Conservation (phyloP, 2,329 filamentous ascomycete genomes). For the Tolypocladium paradoxum region DNA sequence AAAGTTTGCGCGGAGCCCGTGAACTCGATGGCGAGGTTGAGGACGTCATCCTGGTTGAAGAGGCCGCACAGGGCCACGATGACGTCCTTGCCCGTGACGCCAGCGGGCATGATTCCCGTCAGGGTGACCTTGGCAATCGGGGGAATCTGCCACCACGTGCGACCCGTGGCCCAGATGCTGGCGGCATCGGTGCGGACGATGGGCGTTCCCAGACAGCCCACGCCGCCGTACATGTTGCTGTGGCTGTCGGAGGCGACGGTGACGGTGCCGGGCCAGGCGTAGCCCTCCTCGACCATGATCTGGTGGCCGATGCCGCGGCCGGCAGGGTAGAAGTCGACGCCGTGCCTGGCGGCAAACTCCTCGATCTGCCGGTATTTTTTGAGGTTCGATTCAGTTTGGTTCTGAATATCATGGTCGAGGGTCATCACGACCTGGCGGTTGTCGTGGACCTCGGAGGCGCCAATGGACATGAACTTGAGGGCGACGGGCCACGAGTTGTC, state of each 20-base stretch:
- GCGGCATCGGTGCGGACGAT: conserved; percentile 84
- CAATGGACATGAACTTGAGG: conserved; percentile 67
- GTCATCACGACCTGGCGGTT: conserved; percentile 69
- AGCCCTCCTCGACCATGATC: conserved; percentile 71
- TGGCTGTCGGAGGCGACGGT: conserved; percentile 72
- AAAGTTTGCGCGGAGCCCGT: conserved; percentile 70
- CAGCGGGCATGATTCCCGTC: conserved; percentile 61
- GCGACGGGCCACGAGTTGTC: conserved; percentile 73
- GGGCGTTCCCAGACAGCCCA: conserved; percentile 67
- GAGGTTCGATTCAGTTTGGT: conserved; percentile 65
- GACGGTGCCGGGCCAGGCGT: conserved; percentile 74
- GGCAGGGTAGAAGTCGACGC: conserved; percentile 66
- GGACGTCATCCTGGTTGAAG: conserved; percentile 75
- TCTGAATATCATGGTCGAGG: conserved; percentile 82
- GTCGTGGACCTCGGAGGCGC: conserved; percentile 61
- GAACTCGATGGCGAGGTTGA: conserved; percentile 89
- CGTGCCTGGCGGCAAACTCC: conserved; percentile 68
- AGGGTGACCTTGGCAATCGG: conserved; percentile 73
- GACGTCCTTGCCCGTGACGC: conserved; percentile 88
- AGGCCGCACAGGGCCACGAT: conserved; percentile 81
- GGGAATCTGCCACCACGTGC: conserved; percentile 84
- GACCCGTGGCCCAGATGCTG: conserved; percentile 70
- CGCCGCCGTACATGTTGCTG: conserved; percentile 72
- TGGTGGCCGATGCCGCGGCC: conserved; percentile 83
- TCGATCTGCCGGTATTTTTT: conserved; percentile 77